Conservation (phyloP, 2,329 filamentous ascomycete species). For the Coleophoma eucalyptorum region DNA sequence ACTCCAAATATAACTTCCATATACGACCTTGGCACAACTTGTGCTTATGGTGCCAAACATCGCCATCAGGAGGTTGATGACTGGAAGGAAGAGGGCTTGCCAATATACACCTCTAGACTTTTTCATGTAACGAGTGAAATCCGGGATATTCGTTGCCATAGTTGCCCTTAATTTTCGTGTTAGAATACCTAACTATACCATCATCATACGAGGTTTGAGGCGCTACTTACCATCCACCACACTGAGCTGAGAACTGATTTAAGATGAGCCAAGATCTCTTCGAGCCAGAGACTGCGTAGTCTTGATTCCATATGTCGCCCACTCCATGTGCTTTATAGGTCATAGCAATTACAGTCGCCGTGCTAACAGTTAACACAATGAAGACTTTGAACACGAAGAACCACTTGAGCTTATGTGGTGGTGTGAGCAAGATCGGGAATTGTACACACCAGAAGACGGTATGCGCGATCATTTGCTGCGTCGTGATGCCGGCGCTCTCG, state of each 20-base stretch:
- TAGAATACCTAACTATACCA: background rate
- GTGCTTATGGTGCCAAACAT: constrained; percentile 41
- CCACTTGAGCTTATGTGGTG: constrained; percentile 36
- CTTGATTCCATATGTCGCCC: constrained; percentile 6
- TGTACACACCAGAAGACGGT: constrained; percentile 31
- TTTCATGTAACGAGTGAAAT: constrained; percentile 35
- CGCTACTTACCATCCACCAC: constrained; percentile 4
- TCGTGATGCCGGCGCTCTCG: constrained; percentile 44
- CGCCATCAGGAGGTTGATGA: constrained; percentile 25
- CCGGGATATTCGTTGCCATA: constrained; percentile 30
- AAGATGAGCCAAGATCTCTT: constrained; percentile 6
- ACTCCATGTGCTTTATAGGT: constrained; percentile 1
- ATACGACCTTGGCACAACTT: constrained; percentile 46
- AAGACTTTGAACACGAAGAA: constrained; percentile 44
- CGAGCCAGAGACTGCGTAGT: background rate
- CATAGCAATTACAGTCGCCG: constrained; percentile 5
- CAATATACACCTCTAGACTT: constrained; percentile 10
- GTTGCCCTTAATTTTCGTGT: constrained; percentile 4
- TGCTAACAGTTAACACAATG: background rate
- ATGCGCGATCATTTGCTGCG: constrained; percentile 47
- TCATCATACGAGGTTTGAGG: background rate
- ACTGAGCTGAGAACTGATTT: constrained; percentile 1
- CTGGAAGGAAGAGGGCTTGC: constrained; percentile 12
- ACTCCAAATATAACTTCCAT: constrained; percentile 43
- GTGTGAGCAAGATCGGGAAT: constrained; percentile 41